These are phyloP conservation scores for Blastocystis sp. DNA, from an alignment of 352 stramenopile species.

Conservation along the genomic window DNA sequence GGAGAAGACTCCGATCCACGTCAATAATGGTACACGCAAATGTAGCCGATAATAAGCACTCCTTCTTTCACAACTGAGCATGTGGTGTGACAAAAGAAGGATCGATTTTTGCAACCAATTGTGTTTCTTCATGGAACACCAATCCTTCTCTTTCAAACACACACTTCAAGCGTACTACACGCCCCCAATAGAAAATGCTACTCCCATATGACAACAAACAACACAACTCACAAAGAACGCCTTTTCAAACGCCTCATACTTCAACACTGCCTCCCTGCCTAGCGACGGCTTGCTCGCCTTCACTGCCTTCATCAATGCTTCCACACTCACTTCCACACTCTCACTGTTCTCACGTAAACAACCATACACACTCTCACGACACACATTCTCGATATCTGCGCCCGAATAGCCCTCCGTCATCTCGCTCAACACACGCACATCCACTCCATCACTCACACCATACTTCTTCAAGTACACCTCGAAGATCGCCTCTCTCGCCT, in stretches of 20 bases:
- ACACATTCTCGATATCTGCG: constrained; percentile 83
- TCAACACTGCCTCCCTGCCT: constrained; percentile 74
- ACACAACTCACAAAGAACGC: constrained; percentile 25
- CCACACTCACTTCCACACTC: constrained; percentile 74
- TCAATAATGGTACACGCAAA: neutral
- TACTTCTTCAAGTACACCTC: constrained; percentile 72
- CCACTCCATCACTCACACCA: constrained; percentile 75
- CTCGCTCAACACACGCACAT: constrained; percentile 75
- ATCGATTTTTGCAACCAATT: no score
- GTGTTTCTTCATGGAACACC: no score
- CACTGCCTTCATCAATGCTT: constrained; percentile 76
- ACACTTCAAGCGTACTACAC: no score
- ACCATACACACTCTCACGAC: constrained; percentile 79
- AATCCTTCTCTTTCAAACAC: no score
- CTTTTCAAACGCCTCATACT: constrained; percentile 76
- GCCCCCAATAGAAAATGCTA: no score
- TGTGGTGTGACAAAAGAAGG: no score
- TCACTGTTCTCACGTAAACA: constrained; percentile 76
- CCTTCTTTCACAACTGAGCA: no score
- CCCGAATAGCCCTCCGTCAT: constrained; percentile 78
- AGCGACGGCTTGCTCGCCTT: constrained; percentile 75
- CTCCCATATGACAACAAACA: neutral
- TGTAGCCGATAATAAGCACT: no score
- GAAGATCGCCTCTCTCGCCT: constrained; percentile 42
- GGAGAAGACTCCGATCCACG: neutral